Percentiles rank a stretch among this genome's conserved stretches.
Evolutionary conservation across 257 asterid species (phyloP).

Genomic region (Nemophila menziesii): DNA sequence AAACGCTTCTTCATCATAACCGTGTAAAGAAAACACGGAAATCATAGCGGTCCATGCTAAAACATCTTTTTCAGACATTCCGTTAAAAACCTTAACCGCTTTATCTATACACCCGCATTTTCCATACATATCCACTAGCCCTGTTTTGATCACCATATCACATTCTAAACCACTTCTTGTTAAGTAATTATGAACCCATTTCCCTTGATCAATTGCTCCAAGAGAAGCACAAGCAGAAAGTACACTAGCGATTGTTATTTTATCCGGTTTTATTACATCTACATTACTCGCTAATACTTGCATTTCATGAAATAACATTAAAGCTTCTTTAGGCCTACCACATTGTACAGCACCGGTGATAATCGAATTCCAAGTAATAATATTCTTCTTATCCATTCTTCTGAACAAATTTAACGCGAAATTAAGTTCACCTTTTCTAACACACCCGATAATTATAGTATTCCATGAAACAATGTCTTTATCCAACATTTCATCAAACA

Average conservation of each 20-base stretch:
- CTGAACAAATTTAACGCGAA: conserved; percentile 38
- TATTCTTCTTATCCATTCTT: conserved; percentile 37
- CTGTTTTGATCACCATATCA: conserved; percentile 72
- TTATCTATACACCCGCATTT: conserved; percentile 51
- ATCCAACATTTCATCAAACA: conserved; percentile 56
- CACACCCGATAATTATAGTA: conserved; percentile 38
- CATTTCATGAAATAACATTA: conserved; percentile 55
- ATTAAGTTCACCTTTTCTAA: conserved; percentile 47
- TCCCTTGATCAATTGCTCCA: conserved; percentile 69
- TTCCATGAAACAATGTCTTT: conserved; percentile 82
- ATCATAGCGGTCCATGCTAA: conserved; percentile 77
- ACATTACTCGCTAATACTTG: conserved; percentile 18
- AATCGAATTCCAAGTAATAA: conserved; percentile 73
- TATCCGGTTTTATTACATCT: conserved; percentile 40
- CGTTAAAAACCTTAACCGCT: conserved; percentile 44
- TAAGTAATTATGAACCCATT: conserved; percentile 57
- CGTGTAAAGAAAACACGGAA: conserved; percentile 58
- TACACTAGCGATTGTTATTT: conserved; percentile 54
- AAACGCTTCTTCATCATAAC: conserved; percentile 41
- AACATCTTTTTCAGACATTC: conserved; percentile 53
- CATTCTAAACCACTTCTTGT: conserved; percentile 38
- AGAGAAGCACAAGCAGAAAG: conserved; percentile 78
- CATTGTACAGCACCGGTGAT: conserved; percentile 74
- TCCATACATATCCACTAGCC: conserved; percentile 76
- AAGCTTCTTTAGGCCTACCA: conserved; percentile 58